phyloP scores from a whole-genome alignment of 495 filamentous ascomycete genomes.

The Neurospora sp. region DNA sequence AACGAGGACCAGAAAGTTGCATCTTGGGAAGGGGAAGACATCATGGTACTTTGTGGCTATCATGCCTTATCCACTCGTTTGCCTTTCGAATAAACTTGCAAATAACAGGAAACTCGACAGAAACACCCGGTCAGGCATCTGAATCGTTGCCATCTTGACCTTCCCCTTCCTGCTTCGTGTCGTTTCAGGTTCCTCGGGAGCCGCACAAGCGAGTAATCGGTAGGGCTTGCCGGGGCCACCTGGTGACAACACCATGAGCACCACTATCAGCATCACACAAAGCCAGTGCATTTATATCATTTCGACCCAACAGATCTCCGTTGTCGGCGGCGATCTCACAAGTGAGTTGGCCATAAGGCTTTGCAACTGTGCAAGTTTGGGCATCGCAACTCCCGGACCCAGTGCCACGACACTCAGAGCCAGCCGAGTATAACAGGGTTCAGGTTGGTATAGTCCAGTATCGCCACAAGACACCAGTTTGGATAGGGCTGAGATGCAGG shows the following conservation, averaged over 20 bases:
- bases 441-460: no score
- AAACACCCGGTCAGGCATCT: background rate
- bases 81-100: background rate
- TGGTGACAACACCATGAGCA: background rate
- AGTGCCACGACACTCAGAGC: background rate
- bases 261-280: background rate
- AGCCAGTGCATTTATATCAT: background rate
- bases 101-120: background rate
- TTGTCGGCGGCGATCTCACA: background rate
- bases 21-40: background rate
- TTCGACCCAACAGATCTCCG: background rate
- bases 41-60: background rate
- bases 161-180: background rate
- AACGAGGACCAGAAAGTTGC: background rate
- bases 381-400: background rate
- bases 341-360: background rate
- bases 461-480: background rate
- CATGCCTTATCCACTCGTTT: background rate
- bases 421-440: background rate
- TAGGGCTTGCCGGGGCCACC: background rate
- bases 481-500: background rate
- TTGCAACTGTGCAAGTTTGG: background rate
- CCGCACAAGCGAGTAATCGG: background rate
- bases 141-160: background rate
- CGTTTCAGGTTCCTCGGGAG: background rate